Conservation (phyloP, 2,329 filamentous ascomycete genomes). For the Dryadomyces quercus-mongolicae region DNA sequence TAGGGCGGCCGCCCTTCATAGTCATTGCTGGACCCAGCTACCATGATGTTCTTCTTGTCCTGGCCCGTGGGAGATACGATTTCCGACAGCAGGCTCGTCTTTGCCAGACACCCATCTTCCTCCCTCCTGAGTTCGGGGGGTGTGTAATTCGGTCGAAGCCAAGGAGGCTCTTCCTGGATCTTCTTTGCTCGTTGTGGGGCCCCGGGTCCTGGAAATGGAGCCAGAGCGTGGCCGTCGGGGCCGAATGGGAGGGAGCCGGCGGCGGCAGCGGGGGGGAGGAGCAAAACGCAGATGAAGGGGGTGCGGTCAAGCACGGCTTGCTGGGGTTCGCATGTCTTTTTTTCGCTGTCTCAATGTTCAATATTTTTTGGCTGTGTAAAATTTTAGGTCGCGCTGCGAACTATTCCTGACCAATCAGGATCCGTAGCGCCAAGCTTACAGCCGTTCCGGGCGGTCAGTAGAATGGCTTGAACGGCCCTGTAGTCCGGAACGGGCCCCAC, state of each 20-base stretch:
- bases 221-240: not conserved
- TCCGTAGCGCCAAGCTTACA: not conserved
- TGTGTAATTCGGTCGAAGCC: no score
- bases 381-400: not conserved
- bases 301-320: no score
- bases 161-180: no score
- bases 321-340: not conserved
- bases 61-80: constrained; percentile 3
- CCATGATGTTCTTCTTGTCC: constrained; percentile 11
- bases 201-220: no score
- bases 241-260: not conserved
- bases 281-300: no score
- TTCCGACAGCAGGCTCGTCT: constrained; percentile 5
- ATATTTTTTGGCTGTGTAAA: not conserved
- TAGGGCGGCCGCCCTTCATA: constrained; percentile 48
- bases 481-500: not conserved
- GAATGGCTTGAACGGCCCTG: no score
- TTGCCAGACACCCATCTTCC: constrained; percentile 14
- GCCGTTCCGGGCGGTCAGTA: not conserved
- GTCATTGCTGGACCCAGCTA: constrained; percentile 27
- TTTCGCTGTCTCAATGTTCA: not conserved
- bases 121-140: not conserved
- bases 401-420: not conserved
- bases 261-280: not conserved
- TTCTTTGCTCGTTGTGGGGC: no score